Base-by-base conservation (phyloP, 2,329 filamentous ascomycete species). In the Davidsoniella neocaledoniae region DNA sequence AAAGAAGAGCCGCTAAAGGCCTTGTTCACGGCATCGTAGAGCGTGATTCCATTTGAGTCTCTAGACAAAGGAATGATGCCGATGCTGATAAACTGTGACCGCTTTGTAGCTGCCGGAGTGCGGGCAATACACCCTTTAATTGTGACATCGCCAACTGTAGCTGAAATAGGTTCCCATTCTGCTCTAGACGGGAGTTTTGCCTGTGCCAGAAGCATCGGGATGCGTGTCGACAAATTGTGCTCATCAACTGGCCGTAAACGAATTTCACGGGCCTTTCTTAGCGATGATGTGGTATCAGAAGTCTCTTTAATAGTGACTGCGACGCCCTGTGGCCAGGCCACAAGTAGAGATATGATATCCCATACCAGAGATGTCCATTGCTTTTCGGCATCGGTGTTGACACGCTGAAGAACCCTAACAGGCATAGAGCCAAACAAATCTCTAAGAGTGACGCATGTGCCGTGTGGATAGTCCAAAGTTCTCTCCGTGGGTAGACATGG, bases 371-470 rank as follows among this genome's bases (percentile, higher is more conserved):
- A 63, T 25, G 78, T 73, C 77, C 84, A 90, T 48, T 83, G 72
- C 55, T 72, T 81, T 17, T 73, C 63, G 44, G 79, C 67, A 21
- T 68, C 59, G 9, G 69, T 67, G 38, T 70, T 61, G 55, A 68
- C 75, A 54, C 87, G 75, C 57, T 87, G 83, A 60, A 91, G 94
- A 23, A 93, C 81, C 12, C 90, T 79, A 10, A 95, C 90, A 0
- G 90, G 87, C 76, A 95, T 85, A 52, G 80, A 83, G 0, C 88
- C 87, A 63, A 95, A 96, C 1, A 95, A 68, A 61, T 94, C 81
- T 50, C 80, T 76, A 5, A 94, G 81, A 0, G 72, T 73, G 2
- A 90, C 78, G 25, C 77, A 74, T 0, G 88, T 94, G 4, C 90
- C 90, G 65, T 85, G 77, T 17, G 67, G 62, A 50, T 71, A 73